phyloP scores from a whole-genome alignment of 257 asterid genomes.

The Paraleonurus japonicus region DNA sequence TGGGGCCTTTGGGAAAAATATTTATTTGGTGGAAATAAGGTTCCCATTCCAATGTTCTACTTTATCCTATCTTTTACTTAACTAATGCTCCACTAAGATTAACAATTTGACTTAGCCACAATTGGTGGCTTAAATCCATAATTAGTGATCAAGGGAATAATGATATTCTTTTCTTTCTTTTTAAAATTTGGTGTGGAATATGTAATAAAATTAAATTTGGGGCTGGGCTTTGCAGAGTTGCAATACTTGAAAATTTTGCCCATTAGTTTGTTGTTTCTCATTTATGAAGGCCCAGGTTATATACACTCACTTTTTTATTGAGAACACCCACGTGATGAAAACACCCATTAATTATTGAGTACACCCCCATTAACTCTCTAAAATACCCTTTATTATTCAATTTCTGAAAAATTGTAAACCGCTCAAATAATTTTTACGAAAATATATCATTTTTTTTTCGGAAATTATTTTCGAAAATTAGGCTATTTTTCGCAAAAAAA shows the following conservation, averaged over 20 bases:
- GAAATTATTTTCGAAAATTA: too few species aligned
- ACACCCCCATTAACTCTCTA: too few species aligned
- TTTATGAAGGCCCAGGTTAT: too few species aligned
- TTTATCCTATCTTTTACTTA: constrained; percentile 14
- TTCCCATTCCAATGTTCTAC: constrained; percentile 34
- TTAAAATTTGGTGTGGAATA: background rate
- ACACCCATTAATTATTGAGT: too few species aligned
- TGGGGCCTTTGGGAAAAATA: constrained; percentile 16
- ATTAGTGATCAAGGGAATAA: constrained; percentile 16
- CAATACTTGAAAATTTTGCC: background rate
- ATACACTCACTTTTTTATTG: too few species aligned
- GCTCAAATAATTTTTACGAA: too few species aligned
- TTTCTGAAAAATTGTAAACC: too few species aligned
- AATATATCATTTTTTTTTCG: too few species aligned
- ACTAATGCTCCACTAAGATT: constrained; percentile 29
- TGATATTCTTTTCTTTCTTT: background rate
- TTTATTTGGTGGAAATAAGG: constrained; percentile 24
- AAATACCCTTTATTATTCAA: too few species aligned
- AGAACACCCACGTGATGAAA: too few species aligned
- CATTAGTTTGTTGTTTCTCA: background rate
- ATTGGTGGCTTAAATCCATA: constrained; percentile 24
- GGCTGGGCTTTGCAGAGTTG: background rate
- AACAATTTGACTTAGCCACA: constrained; percentile 30
- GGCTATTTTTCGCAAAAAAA: too few species aligned
- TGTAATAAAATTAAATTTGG: background rate